Conservation (phyloP, 148 eudicot genomes). For the Nyssa sinensis region DNA sequence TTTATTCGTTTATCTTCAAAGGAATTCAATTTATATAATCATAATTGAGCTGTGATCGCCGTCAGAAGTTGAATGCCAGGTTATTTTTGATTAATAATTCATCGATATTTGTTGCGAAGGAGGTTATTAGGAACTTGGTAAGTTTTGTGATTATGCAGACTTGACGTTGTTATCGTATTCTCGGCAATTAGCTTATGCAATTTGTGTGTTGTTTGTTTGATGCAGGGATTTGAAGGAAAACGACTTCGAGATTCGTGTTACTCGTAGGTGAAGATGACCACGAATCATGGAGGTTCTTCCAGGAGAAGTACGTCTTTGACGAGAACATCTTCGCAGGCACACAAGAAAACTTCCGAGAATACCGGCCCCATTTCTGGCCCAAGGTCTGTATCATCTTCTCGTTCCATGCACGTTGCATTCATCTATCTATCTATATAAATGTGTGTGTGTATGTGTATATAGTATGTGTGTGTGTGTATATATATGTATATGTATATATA, state of each 20-base stretch:
- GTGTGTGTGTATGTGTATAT: neutral
- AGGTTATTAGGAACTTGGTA: no score
- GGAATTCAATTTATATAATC: neutral
- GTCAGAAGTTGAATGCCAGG: neutral
- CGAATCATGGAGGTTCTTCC: conserved; percentile 37
- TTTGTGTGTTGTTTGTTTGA: neutral
- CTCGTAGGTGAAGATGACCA: conserved; percentile 19
- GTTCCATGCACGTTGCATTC: conserved; percentile 57
- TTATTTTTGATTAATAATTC: neutral
- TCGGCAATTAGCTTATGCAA: neutral
- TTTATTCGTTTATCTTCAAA: neutral
- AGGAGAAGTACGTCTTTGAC: conserved; percentile 40
- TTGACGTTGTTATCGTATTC: no score
- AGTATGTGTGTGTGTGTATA: neutral
- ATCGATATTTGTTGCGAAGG: neutral
- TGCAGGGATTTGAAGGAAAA: conserved; percentile 7
- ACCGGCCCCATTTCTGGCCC: conserved; percentile 28
- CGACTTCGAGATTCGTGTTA: neutral
- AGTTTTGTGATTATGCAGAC: neutral
- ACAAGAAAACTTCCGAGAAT: conserved; percentile 40
- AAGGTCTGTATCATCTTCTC: conserved; percentile 41
- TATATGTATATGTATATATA: neutral
- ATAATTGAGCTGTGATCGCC: neutral
- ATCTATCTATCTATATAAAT: neutral
- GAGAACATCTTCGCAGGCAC: conserved; percentile 22